These are phyloP conservation scores for Lipomyces spencermartinsiae DNA, from an alignment of 805 yeast species.

Conservation along the genomic window DNA sequence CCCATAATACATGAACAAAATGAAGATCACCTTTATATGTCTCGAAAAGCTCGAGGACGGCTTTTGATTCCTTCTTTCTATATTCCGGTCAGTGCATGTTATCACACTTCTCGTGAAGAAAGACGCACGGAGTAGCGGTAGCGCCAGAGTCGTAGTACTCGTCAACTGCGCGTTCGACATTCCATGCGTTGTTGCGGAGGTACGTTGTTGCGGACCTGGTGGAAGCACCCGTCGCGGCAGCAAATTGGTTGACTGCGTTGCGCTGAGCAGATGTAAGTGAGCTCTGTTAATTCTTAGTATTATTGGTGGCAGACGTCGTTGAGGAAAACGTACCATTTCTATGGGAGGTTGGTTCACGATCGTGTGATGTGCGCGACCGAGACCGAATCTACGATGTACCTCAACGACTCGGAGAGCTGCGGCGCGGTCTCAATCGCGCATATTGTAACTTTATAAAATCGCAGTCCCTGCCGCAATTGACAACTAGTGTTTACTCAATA, in stretches of 20 bases:
- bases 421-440: too few relatives aligned
- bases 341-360: not conserved
- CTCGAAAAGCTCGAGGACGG: conserved; percentile 38
- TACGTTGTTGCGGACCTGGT: conserved; percentile 26
- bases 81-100: not conserved
- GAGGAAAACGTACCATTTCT: conserved; percentile 1
- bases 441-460: too few relatives aligned
- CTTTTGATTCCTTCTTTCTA: conserved; percentile 22
- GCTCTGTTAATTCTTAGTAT: conserved; percentile 15
- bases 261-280: conserved; percentile 23
- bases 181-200: conserved; percentile 41
- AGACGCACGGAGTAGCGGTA: not conserved
- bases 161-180: conserved; percentile 46
- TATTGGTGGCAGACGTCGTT: too few relatives aligned
- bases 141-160: conserved; percentile 43
- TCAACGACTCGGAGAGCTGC: too few relatives aligned
- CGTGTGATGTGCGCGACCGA: not conserved
- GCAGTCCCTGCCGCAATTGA: too few relatives aligned
- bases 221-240: conserved; percentile 28
- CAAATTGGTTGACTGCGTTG: conserved; percentile 27
- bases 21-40: conserved; percentile 40
- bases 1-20: not conserved
- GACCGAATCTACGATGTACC: too few relatives aligned
- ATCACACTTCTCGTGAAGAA: not conserved
- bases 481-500: too few relatives aligned